Evolutionary conservation across 1,284 basidiomycete genomes (phyloP), one percentile per base, ranked within the genome.

Genomic region (Sphagnurus paluster): DNA sequence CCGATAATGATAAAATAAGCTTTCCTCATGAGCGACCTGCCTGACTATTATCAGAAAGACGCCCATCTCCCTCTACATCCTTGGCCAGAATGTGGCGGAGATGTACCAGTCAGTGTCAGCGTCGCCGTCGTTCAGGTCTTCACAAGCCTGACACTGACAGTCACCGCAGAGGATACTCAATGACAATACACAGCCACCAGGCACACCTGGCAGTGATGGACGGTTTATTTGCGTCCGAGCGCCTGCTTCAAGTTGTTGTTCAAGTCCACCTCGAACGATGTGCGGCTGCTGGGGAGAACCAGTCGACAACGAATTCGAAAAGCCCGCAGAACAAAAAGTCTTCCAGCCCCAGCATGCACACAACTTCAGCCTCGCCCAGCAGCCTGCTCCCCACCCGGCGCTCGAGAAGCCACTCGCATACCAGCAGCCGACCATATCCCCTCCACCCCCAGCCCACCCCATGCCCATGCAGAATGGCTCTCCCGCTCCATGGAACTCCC

Each of bases 271-370:
- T 48, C 49, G 48, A 46, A 46, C 50, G 35, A 44, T 34, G 42
- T 54, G 48, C 80, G 69, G 75, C 45, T 85, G 83, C 59, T 85
- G 82, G 59, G 82, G 81, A 8, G 69, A 74, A 39, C 54, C 62
- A 21, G 60, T 58, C 42, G 54, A 58, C 17, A 53, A 68, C 32
- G 66, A n/a, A n/a, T n/a, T n/a, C 62, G 30, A 65, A 68, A 14
- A 10, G 14, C 37, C 57, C 61, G 28, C 57, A 61, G 24, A n/a
- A n/a, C n/a, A n/a, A n/a, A n/a, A n/a, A n/a, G n/a, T n/a, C n/a
- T n/a, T n/a, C n/a, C 75, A 54, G 1, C 48, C 52, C n/a, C 57
- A 61, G 2, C 50, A 57, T 19, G 42, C 42, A 34, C 50, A 45
- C 17, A 23, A 47, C 38, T 61, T 59, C 5, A 58, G 50, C 39